phyloP scores from a whole-genome alignment of 306 rosid species.

The Sophora flavescens region DNA sequence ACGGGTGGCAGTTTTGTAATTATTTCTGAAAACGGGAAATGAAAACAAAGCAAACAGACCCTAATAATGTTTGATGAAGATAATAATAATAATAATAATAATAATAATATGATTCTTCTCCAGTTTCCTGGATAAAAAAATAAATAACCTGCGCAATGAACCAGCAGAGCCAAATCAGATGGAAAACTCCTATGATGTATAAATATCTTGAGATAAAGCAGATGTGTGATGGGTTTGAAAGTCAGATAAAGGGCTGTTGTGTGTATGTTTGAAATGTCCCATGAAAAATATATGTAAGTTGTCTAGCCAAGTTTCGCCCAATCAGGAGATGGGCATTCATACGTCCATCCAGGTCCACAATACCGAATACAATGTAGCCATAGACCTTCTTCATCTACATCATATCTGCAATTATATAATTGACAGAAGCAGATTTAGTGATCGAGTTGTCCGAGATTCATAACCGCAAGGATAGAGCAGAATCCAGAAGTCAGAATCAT shows the following conservation, averaged over 20 bases:
- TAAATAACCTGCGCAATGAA: not conserved
- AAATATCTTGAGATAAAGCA: constrained; percentile 7
- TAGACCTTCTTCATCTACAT: constrained; percentile 70
- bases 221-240: not conserved
- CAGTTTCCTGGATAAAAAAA: not conserved
- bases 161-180: constrained; percentile 1
- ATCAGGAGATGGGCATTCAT: constrained; percentile 84
- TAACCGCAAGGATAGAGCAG: constrained; percentile 6
- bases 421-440: not conserved
- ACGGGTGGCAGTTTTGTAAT: no score
- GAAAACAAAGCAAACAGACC: no score
- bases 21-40: no score
- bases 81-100: no score
- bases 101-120: not conserved
- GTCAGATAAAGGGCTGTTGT: not conserved
- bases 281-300: not conserved
- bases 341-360: constrained; percentile 86
- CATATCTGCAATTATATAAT: constrained; percentile 65
- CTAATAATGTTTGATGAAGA: no score
- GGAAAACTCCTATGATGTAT: not conserved
- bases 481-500: constrained; percentile 13
- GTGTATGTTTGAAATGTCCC: constrained; percentile 6
- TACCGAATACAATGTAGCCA: constrained; percentile 83
- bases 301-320: constrained; percentile 69
- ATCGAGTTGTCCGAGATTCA: constrained; percentile 13